Evolutionary conservation across 2,329 filamentous ascomycete species (phyloP), one percentile per base, ranked within the genome.

Genomic region (Aureobasidium vineae): DNA sequence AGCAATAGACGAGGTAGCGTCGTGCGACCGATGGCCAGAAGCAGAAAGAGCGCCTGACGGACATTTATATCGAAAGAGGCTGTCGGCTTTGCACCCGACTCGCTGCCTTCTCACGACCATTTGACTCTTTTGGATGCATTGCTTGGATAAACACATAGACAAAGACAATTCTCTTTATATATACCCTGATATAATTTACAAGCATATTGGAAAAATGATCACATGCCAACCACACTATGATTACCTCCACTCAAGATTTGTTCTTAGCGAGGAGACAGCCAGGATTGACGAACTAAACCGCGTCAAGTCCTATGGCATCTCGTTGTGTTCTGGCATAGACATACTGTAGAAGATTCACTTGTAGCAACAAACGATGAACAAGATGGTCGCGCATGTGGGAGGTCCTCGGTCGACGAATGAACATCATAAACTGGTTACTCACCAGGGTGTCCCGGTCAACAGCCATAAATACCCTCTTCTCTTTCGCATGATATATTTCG

Each of bases 1-100:
- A 61, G 41, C 7, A 49, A 49, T 13, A 49, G 31, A 61, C 57
- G 43, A 49, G 57, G 57, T 21, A 40, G 28, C 6, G 10, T 31
- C n/a, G 41, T 43, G 19, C 26, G 38, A 49, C 57, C 8, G 19
- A 11, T 49, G 15, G 11, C 28, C 28, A 47, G 16, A 36, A 23
- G 40, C 16, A 49, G 57, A 38, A 61, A 43, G 57, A 38, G 31
- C 57, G 43, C 57, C n/a, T 49, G 26, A 33, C 36, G 41, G 56
- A 21, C 28, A 60, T 28, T 56, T 36, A 36, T 33, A 47, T 61
- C n/a, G 57, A 38, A 61, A 61, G 28, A 61, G 57, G 57, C 41
- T 61, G 57, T 38, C 57, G 57, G 57, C 28, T 16, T 38, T 28
- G 19, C 19, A 43, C 10, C 43, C 57, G 57, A 61, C 41, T 61